Evolutionary conservation across 305 asterid species (phyloP).

Genomic region (Ruellia speciosa): DNA sequence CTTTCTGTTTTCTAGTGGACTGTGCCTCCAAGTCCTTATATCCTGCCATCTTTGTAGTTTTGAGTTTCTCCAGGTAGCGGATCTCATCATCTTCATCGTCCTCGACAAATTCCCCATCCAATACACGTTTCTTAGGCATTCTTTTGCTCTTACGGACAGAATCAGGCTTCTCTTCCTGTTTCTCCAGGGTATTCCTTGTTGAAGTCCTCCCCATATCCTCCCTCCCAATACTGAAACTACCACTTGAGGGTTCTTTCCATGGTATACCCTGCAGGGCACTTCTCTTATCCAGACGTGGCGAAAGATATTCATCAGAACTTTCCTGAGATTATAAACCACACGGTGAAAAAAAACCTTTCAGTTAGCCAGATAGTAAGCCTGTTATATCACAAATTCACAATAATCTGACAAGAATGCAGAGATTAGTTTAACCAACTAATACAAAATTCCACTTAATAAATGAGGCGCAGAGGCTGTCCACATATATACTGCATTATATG

Average conservation of each 20-base stretch:
- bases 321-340: slow-evolving; percentile 43
- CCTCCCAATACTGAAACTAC: slow-evolving; percentile 37
- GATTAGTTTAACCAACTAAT: too few relatives aligned
- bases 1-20: slow-evolving; percentile 44
- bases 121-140: slow-evolving; percentile 62
- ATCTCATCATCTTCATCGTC: slow-evolving; percentile 80
- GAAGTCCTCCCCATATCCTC: slow-evolving; percentile 12
- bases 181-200: too few relatives aligned
- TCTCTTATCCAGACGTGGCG: slow-evolving; percentile 45
- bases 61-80: slow-evolving; percentile 78
- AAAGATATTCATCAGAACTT: slow-evolving; percentile 39
- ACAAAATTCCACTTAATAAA: too few relatives aligned
- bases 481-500: too few relatives aligned
- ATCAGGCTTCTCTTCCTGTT: slow-evolving; percentile 25
- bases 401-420: slow-evolving; percentile 27
- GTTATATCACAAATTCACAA: slow-evolving; percentile 26
- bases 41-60: slow-evolving; percentile 47
- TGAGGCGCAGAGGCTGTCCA: too few relatives aligned
- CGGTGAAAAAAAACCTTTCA: slow-evolving; percentile 16
- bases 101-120: slow-evolving; percentile 56
- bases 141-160: slow-evolving; percentile 78
- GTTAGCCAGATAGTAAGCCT: slow-evolving; percentile 14
- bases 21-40: slow-evolving; percentile 45
- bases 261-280: slow-evolving; percentile 47
- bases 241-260: slow-evolving; percentile 52